Evolutionary conservation across 2,329 filamentous ascomycete species (phyloP), one percentile per base, ranked within the genome.

Genomic region (Trichoderma simmonsii): DNA sequence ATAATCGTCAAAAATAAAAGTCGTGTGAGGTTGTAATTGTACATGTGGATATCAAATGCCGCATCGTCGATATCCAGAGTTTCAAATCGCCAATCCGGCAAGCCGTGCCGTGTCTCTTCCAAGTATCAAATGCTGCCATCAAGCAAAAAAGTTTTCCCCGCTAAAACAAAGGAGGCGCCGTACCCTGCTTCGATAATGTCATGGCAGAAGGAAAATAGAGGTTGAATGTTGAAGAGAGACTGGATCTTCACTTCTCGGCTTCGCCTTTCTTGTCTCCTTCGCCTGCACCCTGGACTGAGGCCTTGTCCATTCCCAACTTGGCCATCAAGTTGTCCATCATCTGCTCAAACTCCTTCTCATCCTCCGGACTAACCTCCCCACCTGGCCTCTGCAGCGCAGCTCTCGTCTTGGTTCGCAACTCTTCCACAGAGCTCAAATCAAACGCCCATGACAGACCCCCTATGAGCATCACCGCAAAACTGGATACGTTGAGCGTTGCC

Each of bases 401-500:
- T 72, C 83, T 83, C n/a, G 89, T 86, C 76, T 83, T 83, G 62
- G 75, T 79, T 77, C 88, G 83, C 79, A 94, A 82, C 77, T 95
- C 92, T 4, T 89, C 88, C 54, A 94, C 68, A 60, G 85, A 86
- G 78, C 90, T 90, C 43, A 98, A 88, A 79, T 98, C 92, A 73
- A 96, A 89, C 1, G 89, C 90, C 86, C 92, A 97, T 73, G 93
- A 85, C 12, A 91, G 81, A 0, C 92, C 94, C 4, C 95, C 96
- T 0, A 89, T 86, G 9, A 87, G 82, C 86, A 97, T 89, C 80
- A 97, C 89, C 1, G 87, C 91, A 64, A 96, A 88, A 76, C 91
- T 92, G 36, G 90, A 78, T 14, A 96, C 93, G 77, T 97, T 97
- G 76, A 98, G 86, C 0, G 95, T 97, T 0, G 95, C 96, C 43